Percentiles rank a stretch among this genome's conserved stretches.
Conservation (phyloP, 176 grass and related monocot species). For the Zea mays region DNA sequence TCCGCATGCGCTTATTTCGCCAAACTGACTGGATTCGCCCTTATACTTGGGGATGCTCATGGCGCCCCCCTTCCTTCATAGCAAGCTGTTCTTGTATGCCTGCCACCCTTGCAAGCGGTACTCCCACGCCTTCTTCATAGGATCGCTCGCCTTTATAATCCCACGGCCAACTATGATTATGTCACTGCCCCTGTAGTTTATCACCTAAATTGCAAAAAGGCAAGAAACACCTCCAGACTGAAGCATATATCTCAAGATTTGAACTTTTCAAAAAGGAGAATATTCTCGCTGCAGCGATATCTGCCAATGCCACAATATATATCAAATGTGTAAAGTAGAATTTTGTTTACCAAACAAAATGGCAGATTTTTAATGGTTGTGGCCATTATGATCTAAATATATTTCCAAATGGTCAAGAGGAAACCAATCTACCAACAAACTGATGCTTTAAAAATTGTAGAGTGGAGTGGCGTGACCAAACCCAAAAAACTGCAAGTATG, state of each 20-base stretch:
- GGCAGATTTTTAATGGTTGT: neutral
- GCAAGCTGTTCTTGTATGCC: slow-evolving; percentile 59
- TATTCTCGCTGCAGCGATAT: neutral
- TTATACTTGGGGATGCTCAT: neutral
- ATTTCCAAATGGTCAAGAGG: neutral
- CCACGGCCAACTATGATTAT: slow-evolving; percentile 82
- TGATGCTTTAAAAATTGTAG: neutral
- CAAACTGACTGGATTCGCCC: neutral
- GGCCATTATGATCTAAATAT: slow-evolving; percentile 8
- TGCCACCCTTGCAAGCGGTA: slow-evolving; percentile 76
- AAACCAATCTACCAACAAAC: neutral
- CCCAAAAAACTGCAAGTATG: neutral
- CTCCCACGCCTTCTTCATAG: slow-evolving; percentile 50
- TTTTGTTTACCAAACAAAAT: neutral
- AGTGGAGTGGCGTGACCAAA: neutral
- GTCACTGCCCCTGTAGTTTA: slow-evolving; percentile 76
- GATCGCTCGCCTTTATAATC: slow-evolving; percentile 70
- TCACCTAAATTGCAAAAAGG: slow-evolving; percentile 51
- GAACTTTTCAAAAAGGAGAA: neutral
- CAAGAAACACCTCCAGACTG: neutral
- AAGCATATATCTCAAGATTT: neutral
- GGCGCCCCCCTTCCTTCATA: neutral
- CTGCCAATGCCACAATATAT: neutral
- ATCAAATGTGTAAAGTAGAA: neutral
- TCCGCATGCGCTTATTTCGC: slow-evolving; percentile 34